Conservation (phyloP, 2,329 filamentous ascomycete species). For the Eutypella sp. region DNA sequence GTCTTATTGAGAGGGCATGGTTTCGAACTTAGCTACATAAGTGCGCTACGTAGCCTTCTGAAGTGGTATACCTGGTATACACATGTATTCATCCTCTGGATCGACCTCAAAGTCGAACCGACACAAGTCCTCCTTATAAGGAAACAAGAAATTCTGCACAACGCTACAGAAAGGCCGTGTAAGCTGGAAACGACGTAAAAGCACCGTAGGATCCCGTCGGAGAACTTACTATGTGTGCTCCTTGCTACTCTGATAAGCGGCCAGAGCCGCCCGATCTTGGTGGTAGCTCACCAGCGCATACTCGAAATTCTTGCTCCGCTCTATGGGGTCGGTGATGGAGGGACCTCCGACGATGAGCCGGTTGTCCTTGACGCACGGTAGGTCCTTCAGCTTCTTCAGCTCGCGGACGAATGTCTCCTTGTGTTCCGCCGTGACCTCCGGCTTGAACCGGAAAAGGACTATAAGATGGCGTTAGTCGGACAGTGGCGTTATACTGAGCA, state of each 20-base stretch:
- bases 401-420: slow-evolving; percentile 40
- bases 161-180: slow-evolving; percentile 41
- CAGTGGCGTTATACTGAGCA: neutral
- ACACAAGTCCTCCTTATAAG: slow-evolving; percentile 47
- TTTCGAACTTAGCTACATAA: neutral
- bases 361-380: slow-evolving; percentile 43
- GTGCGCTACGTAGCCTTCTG: neutral
- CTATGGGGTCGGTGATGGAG: slow-evolving; percentile 46
- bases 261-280: slow-evolving; percentile 37
- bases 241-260: slow-evolving; percentile 45
- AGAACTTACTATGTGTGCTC: slow-evolving; percentile 44
- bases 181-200: too few relatives aligned
- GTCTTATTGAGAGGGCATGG: too few relatives aligned
- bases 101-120: slow-evolving; percentile 48
- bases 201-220: neutral
- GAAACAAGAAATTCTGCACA: slow-evolving; percentile 45
- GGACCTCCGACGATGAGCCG: slow-evolving; percentile 47
- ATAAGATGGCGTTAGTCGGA: neutral
- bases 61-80: neutral
- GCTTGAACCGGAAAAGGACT: slow-evolving; percentile 47
- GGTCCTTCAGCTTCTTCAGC: slow-evolving; percentile 42
- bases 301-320: slow-evolving; percentile 48
- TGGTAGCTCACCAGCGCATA: slow-evolving; percentile 49
- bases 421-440: slow-evolving; percentile 36
- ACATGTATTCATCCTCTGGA: slow-evolving; percentile 5